Percentiles rank a stretch among this genome's conserved stretches.
These are phyloP conservation scores for Scutellaria baicalensis DNA, from an alignment of 257 asterid species.

Conservation along the genomic window DNA sequence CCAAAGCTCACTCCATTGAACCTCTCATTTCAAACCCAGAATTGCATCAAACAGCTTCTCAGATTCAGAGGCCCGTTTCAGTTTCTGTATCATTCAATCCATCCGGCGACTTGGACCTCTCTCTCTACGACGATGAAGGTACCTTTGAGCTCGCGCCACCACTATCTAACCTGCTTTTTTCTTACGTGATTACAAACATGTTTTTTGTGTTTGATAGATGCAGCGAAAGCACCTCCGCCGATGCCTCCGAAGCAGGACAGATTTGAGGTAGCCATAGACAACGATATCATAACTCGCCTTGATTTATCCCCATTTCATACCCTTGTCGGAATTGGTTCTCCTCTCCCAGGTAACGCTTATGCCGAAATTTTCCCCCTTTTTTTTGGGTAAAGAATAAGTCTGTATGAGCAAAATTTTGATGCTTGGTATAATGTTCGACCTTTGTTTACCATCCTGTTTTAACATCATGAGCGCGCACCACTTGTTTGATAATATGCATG, in stretches of 20 bases:
- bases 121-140: constrained; percentile 57
- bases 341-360: constrained; percentile 31
- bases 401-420: not conserved
- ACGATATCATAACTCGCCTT: constrained; percentile 39
- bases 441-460: not conserved
- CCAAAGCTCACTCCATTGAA: constrained; percentile 20
- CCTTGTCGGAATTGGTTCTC: constrained; percentile 46
- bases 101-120: constrained; percentile 61
- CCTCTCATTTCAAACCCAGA: not conserved
- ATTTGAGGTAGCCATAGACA: constrained; percentile 62
- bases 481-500: not conserved
- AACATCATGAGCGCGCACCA: not conserved
- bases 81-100: constrained; percentile 69
- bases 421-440: too few species aligned
- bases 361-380: not conserved
- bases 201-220: constrained; percentile 14
- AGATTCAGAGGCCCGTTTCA: constrained; percentile 22
- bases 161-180: too few species aligned
- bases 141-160: not conserved
- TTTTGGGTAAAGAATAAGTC: too few species aligned
- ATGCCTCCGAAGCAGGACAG: constrained; percentile 70
- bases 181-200: not conserved
- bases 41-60: not conserved
- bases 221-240: constrained; percentile 47
- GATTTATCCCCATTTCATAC: constrained; percentile 53